Evolutionary conservation across 1,284 basidiomycete genomes (phyloP), one percentile per base, ranked within the genome.

Genomic region (Ganoderma resinaceum): DNA sequence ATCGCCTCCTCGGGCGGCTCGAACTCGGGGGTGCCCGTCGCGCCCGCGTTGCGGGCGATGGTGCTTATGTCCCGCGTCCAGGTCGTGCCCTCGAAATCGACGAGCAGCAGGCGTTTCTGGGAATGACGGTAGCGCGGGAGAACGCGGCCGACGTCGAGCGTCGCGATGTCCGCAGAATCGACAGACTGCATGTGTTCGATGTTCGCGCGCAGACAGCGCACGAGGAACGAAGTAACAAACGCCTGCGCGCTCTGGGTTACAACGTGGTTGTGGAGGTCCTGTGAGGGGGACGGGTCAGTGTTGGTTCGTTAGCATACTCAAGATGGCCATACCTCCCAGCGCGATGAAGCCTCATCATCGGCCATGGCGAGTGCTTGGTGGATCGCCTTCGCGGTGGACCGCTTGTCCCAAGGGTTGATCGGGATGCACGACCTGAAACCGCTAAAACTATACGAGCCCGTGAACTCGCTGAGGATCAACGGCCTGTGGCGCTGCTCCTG

Each of bases 221-320:
- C 89, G 66, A 96, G 87, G 86, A 96, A 94, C 3, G 90, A 88
- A 0, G 87, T 92, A 63, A 93, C 91, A 80, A 96, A 96, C 1
- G 92, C 86, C 76, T 96, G 95, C 0, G 94, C 93, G 0, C 92
- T 95, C 77, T 96, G 95, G 0, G 93, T 92, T n/a, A 90, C 89
- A 62, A 96, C 95, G 72, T 95, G 94, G 69, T 88, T 89, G 78
- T 96, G 93, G 0, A 96, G 82, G 72, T 96, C 95, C 83, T 87
- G 66, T n/a, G 26, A 14, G 9, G 2, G 2, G 23, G 12, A 0
- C 11, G 11, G 18, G 5, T 52, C 16, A 42, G 6, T 26, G 1
- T 37, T n/a, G 14, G 18, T 40, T 55, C 8, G 26, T 3, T 11
- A 38, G 20, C 35, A 23, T 12, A 6, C 4, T 4, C n/a, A 18